These are phyloP conservation scores for Panicum miliaceum DNA, from an alignment of 176 grass and related monocot genomes.

Conservation along the genomic window DNA sequence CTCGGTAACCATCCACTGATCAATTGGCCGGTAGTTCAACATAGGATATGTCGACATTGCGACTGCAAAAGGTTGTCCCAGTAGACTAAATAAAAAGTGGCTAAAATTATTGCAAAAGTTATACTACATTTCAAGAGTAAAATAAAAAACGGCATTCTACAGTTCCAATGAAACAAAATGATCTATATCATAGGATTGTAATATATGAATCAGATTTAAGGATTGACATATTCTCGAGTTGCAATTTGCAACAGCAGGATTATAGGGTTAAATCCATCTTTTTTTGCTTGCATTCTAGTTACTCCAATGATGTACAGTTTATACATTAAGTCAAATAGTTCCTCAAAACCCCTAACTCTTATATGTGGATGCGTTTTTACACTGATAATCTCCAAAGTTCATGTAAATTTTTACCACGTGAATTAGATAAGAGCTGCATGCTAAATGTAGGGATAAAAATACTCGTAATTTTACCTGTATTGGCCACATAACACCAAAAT, in stretches of 20 bases:
- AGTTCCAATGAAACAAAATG: constrained; percentile 14
- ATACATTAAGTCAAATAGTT: constrained; percentile 17
- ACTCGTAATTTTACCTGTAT: background rate
- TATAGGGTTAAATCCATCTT: background rate
- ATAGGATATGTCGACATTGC: constrained; percentile 56
- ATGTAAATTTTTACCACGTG: background rate
- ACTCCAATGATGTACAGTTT: background rate
- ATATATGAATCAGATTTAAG: constrained; percentile 7
- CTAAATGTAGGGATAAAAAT: background rate
- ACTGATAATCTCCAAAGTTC: background rate
- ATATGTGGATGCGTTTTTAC: background rate
- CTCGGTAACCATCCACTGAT: constrained; percentile 84
- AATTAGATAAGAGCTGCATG: background rate
- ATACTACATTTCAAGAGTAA: background rate
- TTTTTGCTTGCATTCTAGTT: background rate
- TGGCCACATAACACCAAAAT: background rate
- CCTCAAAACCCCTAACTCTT: background rate
- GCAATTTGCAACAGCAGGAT: background rate
- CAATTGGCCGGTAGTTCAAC: constrained; percentile 69
- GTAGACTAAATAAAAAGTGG: background rate
- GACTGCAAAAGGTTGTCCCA: constrained; percentile 22
- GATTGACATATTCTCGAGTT: background rate
- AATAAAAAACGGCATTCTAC: background rate
- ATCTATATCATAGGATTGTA: background rate
- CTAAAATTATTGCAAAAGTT: constrained; percentile 7